Percentiles rank a stretch among this genome's conserved stretches.
These are phyloP conservation scores for Fistulina hepatica DNA, from an alignment of 1,284 basidiomycete genomes.

Conservation along the genomic window DNA sequence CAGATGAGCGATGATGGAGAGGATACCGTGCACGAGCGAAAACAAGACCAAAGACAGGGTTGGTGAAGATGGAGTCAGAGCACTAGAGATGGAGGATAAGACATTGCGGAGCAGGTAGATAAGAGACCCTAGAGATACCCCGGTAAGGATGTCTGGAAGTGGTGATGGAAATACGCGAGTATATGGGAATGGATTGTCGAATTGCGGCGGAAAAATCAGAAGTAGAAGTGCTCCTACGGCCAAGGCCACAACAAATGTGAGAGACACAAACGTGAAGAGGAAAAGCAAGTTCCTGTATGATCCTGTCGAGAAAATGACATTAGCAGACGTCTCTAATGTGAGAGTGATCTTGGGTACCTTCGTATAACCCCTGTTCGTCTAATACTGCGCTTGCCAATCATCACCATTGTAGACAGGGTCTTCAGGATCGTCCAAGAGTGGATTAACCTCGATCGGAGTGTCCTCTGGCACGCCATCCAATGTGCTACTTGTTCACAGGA, in stretches of 20 bases:
- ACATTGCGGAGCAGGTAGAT: not conserved
- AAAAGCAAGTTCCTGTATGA: not conserved
- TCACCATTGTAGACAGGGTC: not conserved
- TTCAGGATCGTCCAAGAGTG: not conserved
- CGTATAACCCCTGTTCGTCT: not conserved
- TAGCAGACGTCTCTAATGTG: not conserved
- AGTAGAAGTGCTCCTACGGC: not conserved
- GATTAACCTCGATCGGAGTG: not conserved
- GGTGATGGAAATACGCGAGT: not conserved
- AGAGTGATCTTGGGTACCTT: not conserved
- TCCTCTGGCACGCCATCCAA: not conserved
- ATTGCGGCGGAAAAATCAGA: not conserved
- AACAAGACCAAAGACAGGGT: no score
- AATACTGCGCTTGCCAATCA: not conserved
- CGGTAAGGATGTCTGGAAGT: not conserved
- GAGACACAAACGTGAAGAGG: not conserved
- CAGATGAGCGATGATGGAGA: slow-evolving; percentile 26
- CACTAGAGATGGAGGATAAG: not conserved
- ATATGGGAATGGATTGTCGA: not conserved
- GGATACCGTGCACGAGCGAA: not conserved
- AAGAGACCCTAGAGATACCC: not conserved
- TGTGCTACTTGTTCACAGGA: no score
- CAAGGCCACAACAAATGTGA: not conserved
- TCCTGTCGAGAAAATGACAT: not conserved
- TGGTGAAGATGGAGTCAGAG: no score